Evolutionary conservation across 2,329 filamentous ascomycete genomes (phyloP), one percentile per base, ranked within the genome.

Genomic region (Colletotrichum higginsianum): DNA sequence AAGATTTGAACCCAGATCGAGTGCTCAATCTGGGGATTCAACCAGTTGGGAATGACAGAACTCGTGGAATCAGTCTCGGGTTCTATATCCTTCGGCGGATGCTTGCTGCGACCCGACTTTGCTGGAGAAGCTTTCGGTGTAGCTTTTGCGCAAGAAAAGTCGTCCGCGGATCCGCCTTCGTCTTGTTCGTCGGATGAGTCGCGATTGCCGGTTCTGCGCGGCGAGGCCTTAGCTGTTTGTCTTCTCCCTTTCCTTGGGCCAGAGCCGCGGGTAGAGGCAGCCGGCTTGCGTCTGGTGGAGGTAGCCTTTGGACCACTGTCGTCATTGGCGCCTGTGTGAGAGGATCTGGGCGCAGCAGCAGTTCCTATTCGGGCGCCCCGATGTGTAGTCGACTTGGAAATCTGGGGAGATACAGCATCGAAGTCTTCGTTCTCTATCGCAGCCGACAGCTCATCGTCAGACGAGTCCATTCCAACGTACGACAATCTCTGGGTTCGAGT

Each of bases 1-100:
- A 97, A 94, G 49, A 96, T 90, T 66, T 90, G 87, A 30, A 90
- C 83, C 74, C 95, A 90, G 18, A 94, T 86, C 56, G 91, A 87
- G 75, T 94, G 93, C 1, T 92, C 90, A 26, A 94, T 79, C 42
- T 79, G 78, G 2, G 81, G 85, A 26, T 84, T 86, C 68, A 86
- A 83, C 89, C 89, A 93, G 49, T 86, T 81, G 16, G 88, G 88
- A 58, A 89, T 86, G 76, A 69, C 26, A 21, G 49, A 21, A n/a
- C 26, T 49, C 3, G 67, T 18, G 16, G 16, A 21, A 4, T 64
- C 56, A 12, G 26, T 11, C 13, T 55, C n/a, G 18, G 30, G 9
- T 4, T 16, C 18, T 15, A 21, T 13, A 23, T 56, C 60, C 4
- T 55, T 63, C 11, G 9, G 30, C 12, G 47, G 13, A 15, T 47